These are phyloP conservation scores for Crithidia brevicula DNA, from an alignment of 208 protist genomes.

Conservation along the genomic window DNA sequence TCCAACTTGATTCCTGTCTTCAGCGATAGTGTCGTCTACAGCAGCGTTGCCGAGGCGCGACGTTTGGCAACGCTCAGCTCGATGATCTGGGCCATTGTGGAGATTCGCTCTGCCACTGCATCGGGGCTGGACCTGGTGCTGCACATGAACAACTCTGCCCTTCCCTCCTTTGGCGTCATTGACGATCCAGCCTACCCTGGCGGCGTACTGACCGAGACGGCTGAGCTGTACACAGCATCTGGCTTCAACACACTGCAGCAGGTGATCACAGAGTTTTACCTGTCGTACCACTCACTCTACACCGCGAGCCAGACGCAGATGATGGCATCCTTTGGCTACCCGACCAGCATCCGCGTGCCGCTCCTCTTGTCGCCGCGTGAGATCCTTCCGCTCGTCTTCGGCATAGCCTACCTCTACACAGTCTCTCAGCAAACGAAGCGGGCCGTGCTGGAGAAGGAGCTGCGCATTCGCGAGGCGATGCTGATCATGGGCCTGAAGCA, in stretches of 20 bases:
- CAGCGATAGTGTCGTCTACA: background rate
- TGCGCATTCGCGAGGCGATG: conserved; percentile 75
- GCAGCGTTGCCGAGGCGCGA: background rate
- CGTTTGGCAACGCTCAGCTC: background rate
- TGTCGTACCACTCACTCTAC: conserved; percentile 18
- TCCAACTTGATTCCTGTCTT: background rate
- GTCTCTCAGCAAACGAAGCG: conserved; percentile 53
- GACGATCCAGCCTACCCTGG: conserved; percentile 19
- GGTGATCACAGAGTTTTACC: conserved; percentile 45
- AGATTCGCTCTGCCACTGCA: conserved; percentile 8
- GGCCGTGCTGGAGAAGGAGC: conserved; percentile 77
- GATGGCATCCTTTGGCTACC: conserved; percentile 30
- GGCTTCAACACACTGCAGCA: conserved; percentile 72
- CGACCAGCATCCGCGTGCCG: conserved; percentile 25
- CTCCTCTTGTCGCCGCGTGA: conserved; percentile 27
- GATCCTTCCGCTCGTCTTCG: conserved; percentile 54
- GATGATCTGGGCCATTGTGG: conserved; percentile 31
- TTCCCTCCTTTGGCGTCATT: conserved; percentile 16
- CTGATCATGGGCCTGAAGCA: conserved; percentile 81
- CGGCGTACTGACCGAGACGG: conserved; percentile 4
- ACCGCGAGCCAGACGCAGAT: conserved; percentile 16
- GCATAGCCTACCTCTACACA: conserved; percentile 65
- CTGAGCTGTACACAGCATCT: conserved; percentile 57
- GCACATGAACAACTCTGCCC: conserved; percentile 31
- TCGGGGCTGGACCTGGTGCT: conserved; percentile 27